Percentiles rank a stretch among this genome's conserved stretches.
Conservation (phyloP, 108 stramenopile species). For the Mayamaea pseudoterrestris region DNA sequence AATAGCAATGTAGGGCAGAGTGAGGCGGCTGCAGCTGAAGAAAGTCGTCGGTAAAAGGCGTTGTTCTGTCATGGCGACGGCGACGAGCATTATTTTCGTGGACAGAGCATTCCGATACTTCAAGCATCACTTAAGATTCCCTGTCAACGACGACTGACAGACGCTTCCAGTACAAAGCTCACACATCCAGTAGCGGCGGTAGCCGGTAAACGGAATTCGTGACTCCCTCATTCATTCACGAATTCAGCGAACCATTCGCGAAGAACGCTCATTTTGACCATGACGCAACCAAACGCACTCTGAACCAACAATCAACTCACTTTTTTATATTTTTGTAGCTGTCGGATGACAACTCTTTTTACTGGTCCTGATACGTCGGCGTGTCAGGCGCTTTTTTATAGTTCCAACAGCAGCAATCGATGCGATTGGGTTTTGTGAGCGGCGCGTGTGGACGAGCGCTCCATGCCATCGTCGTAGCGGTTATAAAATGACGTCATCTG, state of each 20-base stretch:
- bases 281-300: neutral
- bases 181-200: neutral
- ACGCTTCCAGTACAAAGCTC: neutral
- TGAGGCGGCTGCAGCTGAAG: too few relatives aligned
- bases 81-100: too few relatives aligned
- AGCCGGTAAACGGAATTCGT: neutral
- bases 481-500: too few relatives aligned
- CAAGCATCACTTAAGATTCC: too few relatives aligned
- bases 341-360: conserved; percentile 14
- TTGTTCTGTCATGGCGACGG: too few relatives aligned
- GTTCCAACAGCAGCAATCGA: neutral
- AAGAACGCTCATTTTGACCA: neutral
- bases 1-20: too few relatives aligned
- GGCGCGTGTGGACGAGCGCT: too few relatives aligned
- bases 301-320: conserved; percentile 1
- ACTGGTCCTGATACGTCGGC: conserved; percentile 18
- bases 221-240: neutral
- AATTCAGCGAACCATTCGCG: neutral
- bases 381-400: conserved; percentile 13
- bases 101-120: too few relatives aligned
- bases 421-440: neutral
- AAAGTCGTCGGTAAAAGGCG: too few relatives aligned
- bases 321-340: conserved; percentile 16
- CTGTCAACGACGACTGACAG: neutral
- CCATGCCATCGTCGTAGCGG: too few relatives aligned